Evolutionary conservation across 805 yeast species (phyloP), one percentile per base, ranked within the genome.

Genomic region (Brettanomyces bruxellensis): DNA sequence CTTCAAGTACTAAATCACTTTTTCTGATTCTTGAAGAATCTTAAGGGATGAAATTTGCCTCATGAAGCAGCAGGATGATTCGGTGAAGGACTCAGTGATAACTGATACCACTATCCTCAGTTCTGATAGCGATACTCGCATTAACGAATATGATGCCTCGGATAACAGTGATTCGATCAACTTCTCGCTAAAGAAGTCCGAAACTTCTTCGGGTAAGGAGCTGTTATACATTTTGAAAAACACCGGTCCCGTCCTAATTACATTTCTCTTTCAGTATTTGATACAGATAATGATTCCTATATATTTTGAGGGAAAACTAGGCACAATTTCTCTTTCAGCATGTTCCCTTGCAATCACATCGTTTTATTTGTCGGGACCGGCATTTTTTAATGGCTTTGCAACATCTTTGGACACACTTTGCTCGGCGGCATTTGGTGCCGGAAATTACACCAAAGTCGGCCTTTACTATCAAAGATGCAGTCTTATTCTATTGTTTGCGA

Each of bases 401-500:
- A 83, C 93, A 0, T 76, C 87, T 51, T 67, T 84, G 51, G 91
- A 84, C 55, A 84, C 91, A 0, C 66, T 84, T 14, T 83, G 91
- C 59, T 81, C 89, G 2, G 88, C 84, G 57, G 82, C 89, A 0
- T 83, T 65, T 57, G 91, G 93, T 24, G 75, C 85, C 32, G 71
- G 70, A 44, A 79, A 82, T 54, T 77, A 68, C 56, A 70, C 70
- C 50, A 59, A 72, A 51, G 90, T 84, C 13, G 93, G 93, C 0
- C 61, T 80, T 11, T 78, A 83, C 54, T 77, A 80, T 54, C 72
- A 79, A 51, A 69, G 84, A 57, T 83, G 90, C 62, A 77, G 78
- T 4, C 61, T 75, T 45, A 73, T 84, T 24, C 56, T 76, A 44
- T 54, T 70, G 45, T 73, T 44, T 59, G 69, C 54, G 63, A 75